These are phyloP conservation scores for Monosporascus sp. DNA, from an alignment of 2,329 filamentous ascomycete species.

Conservation along the genomic window DNA sequence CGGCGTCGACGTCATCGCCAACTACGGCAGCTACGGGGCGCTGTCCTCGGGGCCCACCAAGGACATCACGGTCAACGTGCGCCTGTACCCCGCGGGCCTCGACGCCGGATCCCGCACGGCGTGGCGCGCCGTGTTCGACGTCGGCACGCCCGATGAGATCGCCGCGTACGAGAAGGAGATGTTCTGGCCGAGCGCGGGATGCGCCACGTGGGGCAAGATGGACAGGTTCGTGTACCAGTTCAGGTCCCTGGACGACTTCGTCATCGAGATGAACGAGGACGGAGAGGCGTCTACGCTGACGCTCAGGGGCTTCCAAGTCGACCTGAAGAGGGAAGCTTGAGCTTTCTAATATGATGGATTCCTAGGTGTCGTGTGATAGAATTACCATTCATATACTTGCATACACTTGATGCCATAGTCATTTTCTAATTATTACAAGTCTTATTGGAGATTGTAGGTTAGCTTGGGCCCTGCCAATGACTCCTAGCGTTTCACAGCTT, in stretches of 20 bases:
- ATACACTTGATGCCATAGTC: too few species aligned
- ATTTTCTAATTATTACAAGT: too few species aligned
- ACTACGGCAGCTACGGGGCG: constrained; percentile 21
- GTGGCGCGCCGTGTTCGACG: constrained; percentile 20
- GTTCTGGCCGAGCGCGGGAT: constrained; percentile 19
- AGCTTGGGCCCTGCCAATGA: too few species aligned
- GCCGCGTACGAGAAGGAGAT: constrained; percentile 12
- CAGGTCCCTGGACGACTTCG: constrained; percentile 20
- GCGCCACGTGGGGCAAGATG: constrained; percentile 19
- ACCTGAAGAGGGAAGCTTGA: constrained; percentile 8
- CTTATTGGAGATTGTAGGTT: too few species aligned
- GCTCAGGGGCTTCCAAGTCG: constrained; percentile 14
- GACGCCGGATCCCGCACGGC: constrained; percentile 5
- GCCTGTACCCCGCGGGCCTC: constrained; percentile 21
- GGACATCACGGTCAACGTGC: constrained; percentile 10
- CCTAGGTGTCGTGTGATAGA: neutral
- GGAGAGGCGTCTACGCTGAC: constrained; percentile 11
- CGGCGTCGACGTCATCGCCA: constrained; percentile 33
- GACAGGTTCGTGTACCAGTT: constrained; percentile 22
- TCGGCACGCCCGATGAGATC: constrained; percentile 11
- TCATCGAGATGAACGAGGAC: constrained; percentile 9
- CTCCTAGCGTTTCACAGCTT: too few species aligned
- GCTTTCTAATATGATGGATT: too few species aligned
- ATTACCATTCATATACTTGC: neutral
- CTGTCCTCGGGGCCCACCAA: constrained; percentile 9